Conservation (phyloP, 805 yeast species). For the Metschnikowia kunwiensis region DNA sequence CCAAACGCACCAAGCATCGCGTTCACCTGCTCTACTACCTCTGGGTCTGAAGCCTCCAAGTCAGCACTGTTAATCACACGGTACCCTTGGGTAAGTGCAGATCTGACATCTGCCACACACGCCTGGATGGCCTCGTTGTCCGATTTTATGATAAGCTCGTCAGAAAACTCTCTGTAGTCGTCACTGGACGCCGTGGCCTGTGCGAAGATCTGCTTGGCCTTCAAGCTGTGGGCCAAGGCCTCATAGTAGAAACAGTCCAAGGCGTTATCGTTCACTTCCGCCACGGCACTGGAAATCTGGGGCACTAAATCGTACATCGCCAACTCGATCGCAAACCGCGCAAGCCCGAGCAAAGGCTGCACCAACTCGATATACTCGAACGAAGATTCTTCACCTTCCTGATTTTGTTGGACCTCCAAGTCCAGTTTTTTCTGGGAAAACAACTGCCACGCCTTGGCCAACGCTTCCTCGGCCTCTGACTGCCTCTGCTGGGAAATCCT, state of each 20-base stretch:
- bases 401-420: conserved; percentile 42
- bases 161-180: conserved; percentile 42
- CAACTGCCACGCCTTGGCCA: conserved; percentile 68
- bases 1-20: conserved; percentile 56
- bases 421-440: conserved; percentile 50
- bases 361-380: conserved; percentile 59
- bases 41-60: conserved; percentile 52
- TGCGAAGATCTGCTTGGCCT: conserved; percentile 27
- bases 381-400: conserved; percentile 33
- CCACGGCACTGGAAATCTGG: conserved; percentile 60
- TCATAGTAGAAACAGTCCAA: conserved; percentile 81
- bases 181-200: conserved; percentile 30
- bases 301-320: conserved; percentile 66
- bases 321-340: conserved; percentile 75
- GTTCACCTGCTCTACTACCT: conserved; percentile 52
- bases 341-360: conserved; percentile 69
- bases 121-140: conserved; percentile 27
- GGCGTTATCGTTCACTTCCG: conserved; percentile 80
- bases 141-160: conserved; percentile 19
- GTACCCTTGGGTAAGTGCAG: conserved; percentile 44
- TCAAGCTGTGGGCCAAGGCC: conserved; percentile 65
- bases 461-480: conserved; percentile 69
- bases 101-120: conserved; percentile 39
- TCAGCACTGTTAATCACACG: conserved; percentile 39
- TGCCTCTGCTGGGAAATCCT: conserved; percentile 80